A percentile compares a stretch with the other conserved stretches of the same genome.
phyloP scores from a whole-genome alignment of 495 filamentous ascomycete genomes.

The Cladorrhinum samala region DNA sequence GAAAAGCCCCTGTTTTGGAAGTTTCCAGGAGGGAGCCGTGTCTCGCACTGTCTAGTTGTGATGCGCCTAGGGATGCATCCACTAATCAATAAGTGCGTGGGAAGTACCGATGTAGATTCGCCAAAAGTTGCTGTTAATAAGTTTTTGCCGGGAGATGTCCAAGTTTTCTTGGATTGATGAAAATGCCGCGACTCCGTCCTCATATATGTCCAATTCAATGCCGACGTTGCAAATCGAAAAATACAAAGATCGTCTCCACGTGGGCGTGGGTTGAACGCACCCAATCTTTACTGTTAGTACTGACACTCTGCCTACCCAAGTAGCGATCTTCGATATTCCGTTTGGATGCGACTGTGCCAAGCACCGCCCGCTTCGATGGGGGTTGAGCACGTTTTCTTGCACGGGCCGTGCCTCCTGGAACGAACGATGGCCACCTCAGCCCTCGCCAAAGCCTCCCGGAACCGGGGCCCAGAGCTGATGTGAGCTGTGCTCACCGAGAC shows the following conservation, averaged over 20 bases:
- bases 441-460: neutral
- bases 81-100: too few species aligned
- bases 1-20: constrained; percentile 1
- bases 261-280: constrained; percentile 1
- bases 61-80: too few species aligned
- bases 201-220: too few species aligned
- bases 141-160: too few species aligned
- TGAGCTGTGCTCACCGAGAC: neutral
- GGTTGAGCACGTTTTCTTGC: neutral
- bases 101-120: neutral
- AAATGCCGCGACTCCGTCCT: neutral
- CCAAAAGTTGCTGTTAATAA: neutral
- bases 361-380: neutral
- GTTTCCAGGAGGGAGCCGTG: neutral
- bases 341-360: neutral
- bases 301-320: neutral
- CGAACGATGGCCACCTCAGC: neutral
- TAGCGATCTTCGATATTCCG: neutral
- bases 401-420: neutral
- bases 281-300: neutral
- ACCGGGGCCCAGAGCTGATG: too few species aligned
- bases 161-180: too few species aligned
- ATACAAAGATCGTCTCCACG: constrained; percentile 2
- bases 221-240: too few species aligned
- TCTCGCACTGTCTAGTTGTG: neutral